Evolutionary conservation across 495 filamentous ascomycete species (phyloP), one percentile per base, ranked within the genome.

Genomic region (Trypethelium eluteriae): DNA sequence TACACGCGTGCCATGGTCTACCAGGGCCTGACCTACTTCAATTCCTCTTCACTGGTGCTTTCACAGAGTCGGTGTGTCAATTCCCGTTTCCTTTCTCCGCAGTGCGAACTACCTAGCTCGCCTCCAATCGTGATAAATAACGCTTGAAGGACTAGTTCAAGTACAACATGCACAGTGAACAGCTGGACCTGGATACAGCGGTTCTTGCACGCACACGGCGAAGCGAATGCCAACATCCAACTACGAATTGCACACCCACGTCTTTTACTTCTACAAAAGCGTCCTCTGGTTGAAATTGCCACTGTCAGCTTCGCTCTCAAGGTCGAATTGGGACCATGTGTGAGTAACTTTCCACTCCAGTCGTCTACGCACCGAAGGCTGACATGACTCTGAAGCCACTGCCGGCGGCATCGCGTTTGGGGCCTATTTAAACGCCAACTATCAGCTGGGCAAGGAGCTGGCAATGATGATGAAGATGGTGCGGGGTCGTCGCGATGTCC

Each of bases 361-460:
- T 53, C 47, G 47, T 53, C 47, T 53, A 53, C 47, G 47, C 47
- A 53, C 47, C 47, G 47, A 53, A 53, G 47, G 47, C 47, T 53
- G 47, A 53, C 47, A 53, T 53, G 47, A 53, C 9, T 53, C 80
- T 14, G 81, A 83, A 64, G 80, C 79, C 57, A 74, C 82, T 47
- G 80, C 85, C 10, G 77, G 76, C 38, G 76, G 76, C 6, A 71
- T 76, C 2, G 82, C 83, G 14, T 75, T 77, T 16, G 80, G 81
- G 47, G 78, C 81, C 14, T 93, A 93, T 72, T 77, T 90, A 53
- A 83, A 92, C 69, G 89, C 85, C 64, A 90, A 89, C 78, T 86
- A 82, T 64, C 82, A 87, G 72, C 66, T 92, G 62, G 66, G 71
- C 32, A 86, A 89, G 70, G 89, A 93, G 72, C 47, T 88, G 25